A percentile compares a stretch with the other conserved stretches of the same genome.
phyloP scores from a whole-genome alignment of 108 stramenopile genomes.

The Cyclotella choctawhatcheeana region DNA sequence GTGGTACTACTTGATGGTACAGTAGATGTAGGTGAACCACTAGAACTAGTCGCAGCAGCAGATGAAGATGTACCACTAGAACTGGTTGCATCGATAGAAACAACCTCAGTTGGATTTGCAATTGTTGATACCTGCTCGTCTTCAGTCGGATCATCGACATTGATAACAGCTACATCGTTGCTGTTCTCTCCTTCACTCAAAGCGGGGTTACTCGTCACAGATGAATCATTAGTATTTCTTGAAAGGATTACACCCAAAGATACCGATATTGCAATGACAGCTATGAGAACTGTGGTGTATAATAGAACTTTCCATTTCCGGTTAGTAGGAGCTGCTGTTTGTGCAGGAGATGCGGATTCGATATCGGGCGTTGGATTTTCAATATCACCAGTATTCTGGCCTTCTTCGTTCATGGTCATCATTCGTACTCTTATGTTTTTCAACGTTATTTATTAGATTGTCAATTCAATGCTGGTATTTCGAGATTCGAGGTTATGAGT shows the following conservation, averaged over 20 bases:
- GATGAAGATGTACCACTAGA: not conserved
- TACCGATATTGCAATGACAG: constrained; percentile 22
- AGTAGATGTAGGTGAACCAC: not conserved
- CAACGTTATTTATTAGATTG: not conserved
- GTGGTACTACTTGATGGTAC: not conserved
- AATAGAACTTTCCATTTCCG: constrained; percentile 28
- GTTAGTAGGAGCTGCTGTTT: not conserved
- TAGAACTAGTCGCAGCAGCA: not conserved
- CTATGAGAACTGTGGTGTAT: constrained; percentile 23
- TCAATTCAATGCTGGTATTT: not conserved
- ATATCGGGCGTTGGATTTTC: constrained; percentile 6
- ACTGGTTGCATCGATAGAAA: not conserved
- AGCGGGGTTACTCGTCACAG: not conserved
- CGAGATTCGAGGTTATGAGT: too few relatives aligned
- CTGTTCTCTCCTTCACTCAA: not conserved
- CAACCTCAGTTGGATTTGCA: not conserved
- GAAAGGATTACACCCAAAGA: constrained; percentile 25
- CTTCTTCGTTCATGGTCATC: not conserved
- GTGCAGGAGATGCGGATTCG: not conserved
- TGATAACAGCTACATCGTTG: constrained; percentile 1
- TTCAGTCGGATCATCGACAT: not conserved
- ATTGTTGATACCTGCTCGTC: not conserved
- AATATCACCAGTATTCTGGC: not conserved
- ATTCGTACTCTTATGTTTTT: not conserved
- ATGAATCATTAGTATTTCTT: not conserved